Evolutionary conservation across 2,329 filamentous ascomycete genomes (phyloP).

Genomic region (Leptodontidium sp.): DNA sequence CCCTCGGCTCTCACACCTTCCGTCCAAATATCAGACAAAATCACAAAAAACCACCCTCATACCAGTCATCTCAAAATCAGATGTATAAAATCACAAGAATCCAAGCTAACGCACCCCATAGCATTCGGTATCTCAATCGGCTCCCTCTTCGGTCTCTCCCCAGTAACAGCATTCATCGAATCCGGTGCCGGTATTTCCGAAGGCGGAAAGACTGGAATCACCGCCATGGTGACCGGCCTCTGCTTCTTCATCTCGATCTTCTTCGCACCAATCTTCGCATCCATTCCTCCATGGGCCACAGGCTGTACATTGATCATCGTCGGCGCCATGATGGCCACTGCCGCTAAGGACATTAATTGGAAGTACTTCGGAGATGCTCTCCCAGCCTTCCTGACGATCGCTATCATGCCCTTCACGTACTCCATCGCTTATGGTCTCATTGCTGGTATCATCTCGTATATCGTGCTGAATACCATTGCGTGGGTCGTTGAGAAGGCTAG

Average conservation of each 20-base stretch:
- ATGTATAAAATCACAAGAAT: neutral
- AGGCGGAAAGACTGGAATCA: conserved; percentile 84
- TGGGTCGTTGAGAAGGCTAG: conserved; percentile 73
- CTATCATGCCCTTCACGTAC: conserved; percentile 90
- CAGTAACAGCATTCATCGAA: conserved; percentile 88
- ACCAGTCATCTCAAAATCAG: neutral
- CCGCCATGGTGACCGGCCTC: conserved; percentile 78
- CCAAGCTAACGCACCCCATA: conserved; percentile 6
- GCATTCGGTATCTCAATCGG: conserved; percentile 83
- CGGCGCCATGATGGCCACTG: conserved; percentile 82
- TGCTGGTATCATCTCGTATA: conserved; percentile 78
- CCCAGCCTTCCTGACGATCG: conserved; percentile 84
- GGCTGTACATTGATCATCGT: conserved; percentile 87
- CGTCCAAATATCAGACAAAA: no score
- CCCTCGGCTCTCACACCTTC: no score
- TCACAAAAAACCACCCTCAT: neutral
- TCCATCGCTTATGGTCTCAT: conserved; percentile 89
- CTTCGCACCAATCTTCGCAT: conserved; percentile 90
- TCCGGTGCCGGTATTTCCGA: conserved; percentile 91
- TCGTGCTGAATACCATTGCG: conserved; percentile 74
- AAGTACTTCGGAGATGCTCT: conserved; percentile 83
- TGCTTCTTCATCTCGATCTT: conserved; percentile 90
- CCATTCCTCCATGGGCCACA: conserved; percentile 88
- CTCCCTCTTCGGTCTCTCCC: conserved; percentile 78
- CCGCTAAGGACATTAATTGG: conserved; percentile 89